These are phyloP conservation scores for Salicornia ramosissima DNA, from an alignment of 148 eudicot species.

Conservation along the genomic window DNA sequence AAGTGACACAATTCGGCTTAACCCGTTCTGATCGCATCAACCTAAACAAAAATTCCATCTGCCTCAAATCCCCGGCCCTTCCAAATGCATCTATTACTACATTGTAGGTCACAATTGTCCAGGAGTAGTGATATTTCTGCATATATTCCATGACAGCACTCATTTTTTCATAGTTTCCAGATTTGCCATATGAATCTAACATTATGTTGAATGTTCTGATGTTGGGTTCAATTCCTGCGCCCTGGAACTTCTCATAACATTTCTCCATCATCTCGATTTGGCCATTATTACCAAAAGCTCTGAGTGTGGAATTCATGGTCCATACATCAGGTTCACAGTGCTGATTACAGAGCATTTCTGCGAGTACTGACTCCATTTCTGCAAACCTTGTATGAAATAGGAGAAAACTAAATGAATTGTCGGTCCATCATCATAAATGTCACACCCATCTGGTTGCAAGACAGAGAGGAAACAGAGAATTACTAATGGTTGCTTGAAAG, in stretches of 20 bases:
- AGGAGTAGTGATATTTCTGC: constrained; percentile 77
- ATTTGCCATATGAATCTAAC: constrained; percentile 77
- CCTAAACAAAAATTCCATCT: constrained; percentile 72
- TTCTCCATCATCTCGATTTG: constrained; percentile 94
- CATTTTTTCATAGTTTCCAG: constrained; percentile 65
- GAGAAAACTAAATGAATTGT: constrained; percentile 32
- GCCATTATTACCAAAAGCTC: constrained; percentile 88
- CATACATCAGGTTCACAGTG: constrained; percentile 78
- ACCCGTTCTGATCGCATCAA: constrained; percentile 76
- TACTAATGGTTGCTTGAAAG: constrained; percentile 16
- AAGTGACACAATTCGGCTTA: constrained; percentile 75
- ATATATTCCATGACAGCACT: constrained; percentile 89
- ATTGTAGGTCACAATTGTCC: constrained; percentile 87
- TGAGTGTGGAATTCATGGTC: constrained; percentile 89
- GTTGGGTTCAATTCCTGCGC: constrained; percentile 72
- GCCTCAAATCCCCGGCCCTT: constrained; percentile 68
- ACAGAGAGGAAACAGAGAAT: constrained; percentile 12
- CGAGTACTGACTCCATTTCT: constrained; percentile 79
- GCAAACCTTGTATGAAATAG: constrained; percentile 49
- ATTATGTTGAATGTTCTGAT: constrained; percentile 84
- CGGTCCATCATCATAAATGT: constrained; percentile 21
- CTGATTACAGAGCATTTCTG: constrained; percentile 61
- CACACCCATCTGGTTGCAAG: constrained; percentile 24
- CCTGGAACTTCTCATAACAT: constrained; percentile 81
- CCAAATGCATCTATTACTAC: constrained; percentile 85